phyloP scores from a whole-genome alignment of 345 rosid species.

The Hibiscus mutabilis region DNA sequence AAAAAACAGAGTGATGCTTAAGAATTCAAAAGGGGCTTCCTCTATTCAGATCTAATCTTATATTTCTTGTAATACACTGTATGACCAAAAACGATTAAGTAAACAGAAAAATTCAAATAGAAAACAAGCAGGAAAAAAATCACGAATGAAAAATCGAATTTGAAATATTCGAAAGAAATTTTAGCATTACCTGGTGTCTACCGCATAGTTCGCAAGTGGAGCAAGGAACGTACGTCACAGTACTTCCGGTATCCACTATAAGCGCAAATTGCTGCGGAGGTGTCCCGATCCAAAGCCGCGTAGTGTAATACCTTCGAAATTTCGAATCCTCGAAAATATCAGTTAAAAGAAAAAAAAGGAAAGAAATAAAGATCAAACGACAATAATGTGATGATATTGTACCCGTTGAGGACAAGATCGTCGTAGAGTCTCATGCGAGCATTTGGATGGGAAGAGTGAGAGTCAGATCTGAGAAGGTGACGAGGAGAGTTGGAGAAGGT shows the following conservation, averaged over 20 bases:
- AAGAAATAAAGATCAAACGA: neutral
- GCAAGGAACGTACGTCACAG: constrained; percentile 94
- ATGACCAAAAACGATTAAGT: neutral
- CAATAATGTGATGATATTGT: neutral
- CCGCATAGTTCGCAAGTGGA: constrained; percentile 78
- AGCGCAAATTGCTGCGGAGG: constrained; percentile 90
- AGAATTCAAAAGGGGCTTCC: neutral
- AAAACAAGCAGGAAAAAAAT: neutral
- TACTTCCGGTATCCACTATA: constrained; percentile 87
- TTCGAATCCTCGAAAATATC: neutral
- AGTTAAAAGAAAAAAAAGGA: neutral
- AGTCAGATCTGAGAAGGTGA: constrained; percentile 46
- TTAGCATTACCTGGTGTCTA: constrained; percentile 54
- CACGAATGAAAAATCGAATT: neutral
- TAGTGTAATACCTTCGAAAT: constrained; percentile 67
- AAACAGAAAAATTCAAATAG: neutral
- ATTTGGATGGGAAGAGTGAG: constrained; percentile 29
- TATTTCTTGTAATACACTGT: neutral
- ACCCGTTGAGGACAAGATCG: constrained; percentile 92
- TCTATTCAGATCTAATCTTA: neutral
- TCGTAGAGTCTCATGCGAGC: constrained; percentile 94
- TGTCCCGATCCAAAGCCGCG: constrained; percentile 90
- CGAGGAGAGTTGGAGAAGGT: constrained; percentile 31
- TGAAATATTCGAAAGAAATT: neutral
- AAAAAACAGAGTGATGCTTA: neutral